Evolutionary conservation across 371 early-diverging fungal species (phyloP).

Genomic region (Zychaea mexicana): DNA sequence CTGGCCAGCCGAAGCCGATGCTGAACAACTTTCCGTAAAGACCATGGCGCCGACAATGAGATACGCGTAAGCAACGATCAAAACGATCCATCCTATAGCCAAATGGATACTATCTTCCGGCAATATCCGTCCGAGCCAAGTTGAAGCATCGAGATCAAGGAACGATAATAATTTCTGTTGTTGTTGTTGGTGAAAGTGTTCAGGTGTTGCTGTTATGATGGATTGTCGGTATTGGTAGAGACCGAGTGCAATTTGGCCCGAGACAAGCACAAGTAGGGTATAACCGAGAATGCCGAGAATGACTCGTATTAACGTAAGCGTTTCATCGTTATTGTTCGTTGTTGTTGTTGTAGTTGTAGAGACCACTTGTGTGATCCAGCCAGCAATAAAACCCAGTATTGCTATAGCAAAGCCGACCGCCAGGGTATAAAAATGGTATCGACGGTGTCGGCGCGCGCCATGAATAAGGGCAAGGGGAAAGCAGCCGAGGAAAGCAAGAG

Average conservation of each 20-base stretch:
- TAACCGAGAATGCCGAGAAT: constrained; percentile 15
- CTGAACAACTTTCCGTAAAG: constrained; percentile 33
- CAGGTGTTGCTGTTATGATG: not conserved
- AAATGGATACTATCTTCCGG: constrained; percentile 28
- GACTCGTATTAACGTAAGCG: constrained; percentile 1
- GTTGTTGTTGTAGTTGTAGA: no score
- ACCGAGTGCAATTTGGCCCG: constrained; percentile 9
- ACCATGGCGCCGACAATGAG: constrained; percentile 25
- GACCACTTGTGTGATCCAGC: constrained; percentile 23
- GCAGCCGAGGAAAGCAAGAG: constrained; percentile 40
- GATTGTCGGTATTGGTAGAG: constrained; percentile 9
- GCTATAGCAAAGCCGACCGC: constrained; percentile 28
- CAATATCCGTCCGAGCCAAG: constrained; percentile 6
- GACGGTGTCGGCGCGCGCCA: constrained; percentile 32
- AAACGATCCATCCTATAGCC: constrained; percentile 32
- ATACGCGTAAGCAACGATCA: constrained; percentile 27
- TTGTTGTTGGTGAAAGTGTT: constrained; percentile 1
- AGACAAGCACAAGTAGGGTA: constrained; percentile 7
- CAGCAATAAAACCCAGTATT: constrained; percentile 31
- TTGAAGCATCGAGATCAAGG: not conserved
- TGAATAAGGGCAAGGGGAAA: constrained; percentile 41
- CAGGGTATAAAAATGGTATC: constrained; percentile 21
- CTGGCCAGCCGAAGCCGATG: constrained; percentile 9
- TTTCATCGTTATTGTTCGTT: not conserved
- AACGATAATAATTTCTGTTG: constrained; percentile 1